Evolutionary conservation across 2,329 filamentous ascomycete genomes (phyloP), one percentile per base, ranked within the genome.

Genomic region (Colletotrichum acutatum): DNA sequence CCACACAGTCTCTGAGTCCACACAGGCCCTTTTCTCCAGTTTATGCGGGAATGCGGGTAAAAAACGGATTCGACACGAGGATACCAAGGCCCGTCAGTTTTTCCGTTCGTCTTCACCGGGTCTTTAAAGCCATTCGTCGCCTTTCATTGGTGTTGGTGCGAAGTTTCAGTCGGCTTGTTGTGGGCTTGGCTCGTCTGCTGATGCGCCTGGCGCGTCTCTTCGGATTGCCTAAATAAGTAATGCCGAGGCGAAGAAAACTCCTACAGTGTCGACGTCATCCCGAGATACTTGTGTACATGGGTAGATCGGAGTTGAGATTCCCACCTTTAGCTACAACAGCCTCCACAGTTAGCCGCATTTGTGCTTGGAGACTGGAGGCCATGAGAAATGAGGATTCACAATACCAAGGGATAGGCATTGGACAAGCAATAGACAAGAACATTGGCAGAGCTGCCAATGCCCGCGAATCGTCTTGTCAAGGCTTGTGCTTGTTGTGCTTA

Each of bases 341-440:
- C 46, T 52, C 70, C 66, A 66, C 19, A 71, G 24, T 56, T 66
- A 73, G 34, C 60, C 71, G 56, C 46, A 54, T 19, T 49, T 32
- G 28, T 22, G 5, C 34, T 49, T 57, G 30, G 58, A 49, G 34
- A 37, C 54, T 49, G 22, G 28, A 22, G n/a, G 22, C 16, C 24
- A 32, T 16, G 34, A 52, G 42, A 37, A 46, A 16, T 22, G 56
- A 49, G 32, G 34, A 30, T 56, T 12, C 8, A 11, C 30, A 28
- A 46, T 42, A 57, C 62, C 28, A 52, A 64, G 61, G 32, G 52
- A 53, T 53, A 28, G 26, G 49, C 46, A 49, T 9, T 12, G 53
- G 30, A 71, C 60, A 73, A 73, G 71, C 71, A 73, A 65, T 61
- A 26, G 54, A 58, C 56, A 73, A 73, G 71, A 68, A 49, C 56